phyloP scores from a whole-genome alignment of 2,329 filamentous ascomycete genomes.

The Pleochaeta shiraiana region DNA sequence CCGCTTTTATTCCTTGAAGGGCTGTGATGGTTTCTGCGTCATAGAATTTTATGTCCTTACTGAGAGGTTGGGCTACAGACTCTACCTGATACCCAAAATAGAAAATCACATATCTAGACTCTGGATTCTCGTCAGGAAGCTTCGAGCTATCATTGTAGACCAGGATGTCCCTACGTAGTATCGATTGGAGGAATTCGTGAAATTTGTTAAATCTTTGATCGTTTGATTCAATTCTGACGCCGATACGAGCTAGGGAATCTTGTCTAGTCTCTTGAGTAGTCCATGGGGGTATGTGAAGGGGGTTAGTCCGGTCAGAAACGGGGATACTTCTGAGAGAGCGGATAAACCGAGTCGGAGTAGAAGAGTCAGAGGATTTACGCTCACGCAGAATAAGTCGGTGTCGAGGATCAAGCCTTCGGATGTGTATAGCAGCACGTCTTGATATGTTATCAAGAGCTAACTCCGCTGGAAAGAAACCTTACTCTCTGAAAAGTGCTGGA shows the following conservation, averaged over 20 bases:
- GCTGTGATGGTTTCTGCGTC: neutral
- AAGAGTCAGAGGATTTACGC: neutral
- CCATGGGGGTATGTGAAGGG: neutral
- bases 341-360: neutral
- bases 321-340: neutral
- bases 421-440: neutral
- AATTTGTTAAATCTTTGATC: neutral
- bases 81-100: neutral
- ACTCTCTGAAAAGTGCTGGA: neutral
- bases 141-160: neutral
- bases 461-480: neutral
- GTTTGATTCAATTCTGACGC: neutral
- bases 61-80: neutral
- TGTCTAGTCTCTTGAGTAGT: neutral
- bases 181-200: neutral
- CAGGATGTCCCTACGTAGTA: neutral
- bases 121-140: neutral
- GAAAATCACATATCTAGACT: neutral
- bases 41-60: neutral
- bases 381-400: neutral
- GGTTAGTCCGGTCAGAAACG: neutral
- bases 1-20: neutral
- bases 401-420: neutral
- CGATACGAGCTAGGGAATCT: neutral
- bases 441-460: neutral